Percentiles rank a stretch among this genome's conserved stretches.
Conservation (phyloP, 768 basidiomycete species). For the Hygrocybe punicea region DNA sequence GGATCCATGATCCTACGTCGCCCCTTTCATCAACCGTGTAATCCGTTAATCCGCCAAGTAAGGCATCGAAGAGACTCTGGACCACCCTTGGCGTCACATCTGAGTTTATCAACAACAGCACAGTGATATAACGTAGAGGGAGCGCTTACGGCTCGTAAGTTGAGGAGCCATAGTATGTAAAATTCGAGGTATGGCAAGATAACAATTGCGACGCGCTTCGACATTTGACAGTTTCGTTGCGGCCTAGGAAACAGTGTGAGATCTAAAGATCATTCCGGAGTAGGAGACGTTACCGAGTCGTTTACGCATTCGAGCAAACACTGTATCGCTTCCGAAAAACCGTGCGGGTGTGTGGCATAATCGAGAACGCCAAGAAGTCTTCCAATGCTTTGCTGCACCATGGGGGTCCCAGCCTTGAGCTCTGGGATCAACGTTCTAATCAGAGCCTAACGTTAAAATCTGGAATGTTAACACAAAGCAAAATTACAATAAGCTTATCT, state of each 20-base stretch:
- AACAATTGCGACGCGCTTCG: constrained; percentile 42
- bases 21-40: constrained; percentile 94
- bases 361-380: constrained; percentile 65
- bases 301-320: constrained; percentile 62
- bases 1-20: constrained; percentile 95
- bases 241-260: constrained; percentile 2
- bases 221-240: constrained; percentile 27
- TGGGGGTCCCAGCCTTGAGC: constrained; percentile 47
- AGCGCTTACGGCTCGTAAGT: constrained; percentile 45
- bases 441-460: not conserved
- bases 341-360: constrained; percentile 55
- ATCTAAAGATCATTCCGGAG: not conserved
- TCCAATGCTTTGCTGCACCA: constrained; percentile 71
- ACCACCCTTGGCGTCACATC: constrained; percentile 49
- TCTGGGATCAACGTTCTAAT: constrained; percentile 59
- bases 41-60: constrained; percentile 77
- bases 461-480: constrained; percentile 1
- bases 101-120: constrained; percentile 25
- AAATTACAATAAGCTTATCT: constrained; percentile 58
- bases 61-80: constrained; percentile 48
- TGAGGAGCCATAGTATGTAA: constrained; percentile 43
- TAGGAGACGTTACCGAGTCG: constrained; percentile 39
- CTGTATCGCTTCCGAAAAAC: constrained; percentile 49
- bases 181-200: constrained; percentile 48
- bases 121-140: not conserved